phyloP scores from a whole-genome alignment of 129 eudicot species.

The Arctium minus region DNA sequence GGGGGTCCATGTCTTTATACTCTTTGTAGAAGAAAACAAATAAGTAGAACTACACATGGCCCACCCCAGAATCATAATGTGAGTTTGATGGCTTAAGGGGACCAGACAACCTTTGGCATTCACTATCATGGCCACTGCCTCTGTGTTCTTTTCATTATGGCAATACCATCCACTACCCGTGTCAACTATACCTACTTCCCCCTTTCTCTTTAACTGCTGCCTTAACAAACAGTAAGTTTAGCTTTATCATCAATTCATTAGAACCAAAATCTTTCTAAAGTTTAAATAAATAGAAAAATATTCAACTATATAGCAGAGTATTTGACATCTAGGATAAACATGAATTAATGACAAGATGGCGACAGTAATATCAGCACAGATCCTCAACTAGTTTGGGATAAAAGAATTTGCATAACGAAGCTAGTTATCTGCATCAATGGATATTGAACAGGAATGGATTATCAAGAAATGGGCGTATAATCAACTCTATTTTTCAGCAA shows the following conservation, averaged over 20 bases:
- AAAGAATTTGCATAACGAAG: neutral
- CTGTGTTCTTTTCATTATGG: conserved; percentile 18
- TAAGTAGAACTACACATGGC: conserved; percentile 11
- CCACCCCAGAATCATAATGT: conserved; percentile 17
- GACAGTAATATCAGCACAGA: neutral
- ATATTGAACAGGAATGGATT: neutral
- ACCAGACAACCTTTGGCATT: conserved; percentile 31
- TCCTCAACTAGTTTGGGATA: neutral
- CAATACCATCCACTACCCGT: conserved; percentile 6
- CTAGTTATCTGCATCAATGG: neutral
- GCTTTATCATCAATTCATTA: neutral
- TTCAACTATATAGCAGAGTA: neutral
- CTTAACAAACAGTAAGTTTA: neutral
- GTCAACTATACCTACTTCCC: neutral
- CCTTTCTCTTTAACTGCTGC: neutral
- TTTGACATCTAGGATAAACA: neutral
- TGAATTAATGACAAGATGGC: neutral
- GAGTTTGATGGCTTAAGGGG: conserved; percentile 25
- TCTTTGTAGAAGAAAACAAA: conserved; percentile 20
- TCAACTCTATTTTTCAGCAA: neutral
- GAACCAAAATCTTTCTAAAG: neutral
- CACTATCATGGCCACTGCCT: neutral
- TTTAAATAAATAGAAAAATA: neutral
- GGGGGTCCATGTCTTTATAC: conserved; percentile 28
- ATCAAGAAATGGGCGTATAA: neutral